A percentile compares a stretch with the other conserved stretches of the same genome.
Conservation (phyloP, 164 flowering plant species). For the Macadamia tetraphylla region DNA sequence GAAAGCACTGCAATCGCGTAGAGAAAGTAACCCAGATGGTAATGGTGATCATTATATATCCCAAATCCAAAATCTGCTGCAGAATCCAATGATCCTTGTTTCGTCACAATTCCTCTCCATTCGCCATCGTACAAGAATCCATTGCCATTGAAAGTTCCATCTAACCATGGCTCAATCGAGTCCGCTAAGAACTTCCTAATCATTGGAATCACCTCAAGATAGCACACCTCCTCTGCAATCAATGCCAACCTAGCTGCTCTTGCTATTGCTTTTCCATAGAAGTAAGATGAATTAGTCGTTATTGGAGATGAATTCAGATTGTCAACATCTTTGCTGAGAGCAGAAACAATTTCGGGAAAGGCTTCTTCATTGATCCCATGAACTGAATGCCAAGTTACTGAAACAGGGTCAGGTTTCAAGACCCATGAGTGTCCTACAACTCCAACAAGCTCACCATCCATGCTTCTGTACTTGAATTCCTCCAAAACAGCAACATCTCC, state of each 20-base stretch:
- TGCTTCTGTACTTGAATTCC: slow-evolving; percentile 63
- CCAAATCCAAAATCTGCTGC: slow-evolving; percentile 96
- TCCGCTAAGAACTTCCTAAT: slow-evolving; percentile 52
- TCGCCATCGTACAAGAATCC: slow-evolving; percentile 69
- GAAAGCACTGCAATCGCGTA: slow-evolving; percentile 84
- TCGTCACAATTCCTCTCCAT: slow-evolving; percentile 89
- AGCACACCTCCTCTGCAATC: slow-evolving; percentile 81
- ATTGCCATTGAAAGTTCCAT: slow-evolving; percentile 69
- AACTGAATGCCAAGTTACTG: slow-evolving; percentile 83
- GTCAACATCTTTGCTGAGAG: slow-evolving; percentile 57
- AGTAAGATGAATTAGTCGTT: slow-evolving; percentile 68
- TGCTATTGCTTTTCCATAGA: slow-evolving; percentile 80
- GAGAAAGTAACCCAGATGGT: slow-evolving; percentile 79
- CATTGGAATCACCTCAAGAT: slow-evolving; percentile 47
- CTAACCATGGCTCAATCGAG: slow-evolving; percentile 79
- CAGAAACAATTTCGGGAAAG: slow-evolving; percentile 41
- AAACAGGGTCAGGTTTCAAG: slow-evolving; percentile 47
- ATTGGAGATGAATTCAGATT: slow-evolving; percentile 35
- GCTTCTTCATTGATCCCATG: slow-evolving; percentile 47
- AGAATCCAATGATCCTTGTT: slow-evolving; percentile 57
- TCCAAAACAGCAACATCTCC: slow-evolving; percentile 36
- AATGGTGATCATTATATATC: slow-evolving; percentile 84
- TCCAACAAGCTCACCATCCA: slow-evolving; percentile 96
- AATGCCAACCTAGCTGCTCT: slow-evolving; percentile 86
- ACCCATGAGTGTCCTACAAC: slow-evolving; percentile 82